These are phyloP conservation scores for Musa balbisiana DNA, from an alignment of 202 grass and related monocot species.

Conservation along the genomic window DNA sequence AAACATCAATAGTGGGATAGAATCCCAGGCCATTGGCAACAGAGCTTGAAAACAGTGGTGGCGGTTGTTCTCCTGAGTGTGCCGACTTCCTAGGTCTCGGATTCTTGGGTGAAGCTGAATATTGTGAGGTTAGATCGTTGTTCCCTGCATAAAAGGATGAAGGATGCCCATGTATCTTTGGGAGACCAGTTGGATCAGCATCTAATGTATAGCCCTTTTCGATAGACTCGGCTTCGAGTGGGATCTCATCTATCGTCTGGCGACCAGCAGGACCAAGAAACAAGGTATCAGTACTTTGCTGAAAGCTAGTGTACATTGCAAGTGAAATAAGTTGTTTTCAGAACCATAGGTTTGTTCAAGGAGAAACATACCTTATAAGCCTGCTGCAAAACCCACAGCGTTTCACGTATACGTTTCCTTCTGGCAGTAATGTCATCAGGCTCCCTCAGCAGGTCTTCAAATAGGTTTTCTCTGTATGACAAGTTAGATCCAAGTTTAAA, in stretches of 20 bases:
- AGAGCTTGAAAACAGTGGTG: neutral
- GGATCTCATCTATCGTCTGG: conserved; percentile 74
- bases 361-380: conserved; percentile 57
- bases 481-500: conserved; percentile 20
- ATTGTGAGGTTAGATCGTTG: conserved; percentile 25
- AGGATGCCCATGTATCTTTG: conserved; percentile 35
- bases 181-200: conserved; percentile 41
- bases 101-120: conserved; percentile 31
- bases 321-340: neutral
- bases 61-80: conserved; percentile 24
- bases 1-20: neutral
- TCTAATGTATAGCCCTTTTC: conserved; percentile 49
- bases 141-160: conserved; percentile 27
- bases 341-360: neutral
- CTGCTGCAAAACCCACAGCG: conserved; percentile 58
- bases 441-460: conserved; percentile 90
- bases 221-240: conserved; percentile 60
- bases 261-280: neutral
- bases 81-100: conserved; percentile 35
- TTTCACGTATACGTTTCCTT: conserved; percentile 69
- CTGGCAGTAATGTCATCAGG: conserved; percentile 69
- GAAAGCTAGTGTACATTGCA: neutral
- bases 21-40: conserved; percentile 11
- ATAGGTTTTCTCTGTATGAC: conserved; percentile 49
- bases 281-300: neutral